A percentile compares a stretch with the other conserved stretches of the same genome.
Evolutionary conservation across 768 basidiomycete genomes (phyloP).

Genomic region (Nevesoporus exiguus): DNA sequence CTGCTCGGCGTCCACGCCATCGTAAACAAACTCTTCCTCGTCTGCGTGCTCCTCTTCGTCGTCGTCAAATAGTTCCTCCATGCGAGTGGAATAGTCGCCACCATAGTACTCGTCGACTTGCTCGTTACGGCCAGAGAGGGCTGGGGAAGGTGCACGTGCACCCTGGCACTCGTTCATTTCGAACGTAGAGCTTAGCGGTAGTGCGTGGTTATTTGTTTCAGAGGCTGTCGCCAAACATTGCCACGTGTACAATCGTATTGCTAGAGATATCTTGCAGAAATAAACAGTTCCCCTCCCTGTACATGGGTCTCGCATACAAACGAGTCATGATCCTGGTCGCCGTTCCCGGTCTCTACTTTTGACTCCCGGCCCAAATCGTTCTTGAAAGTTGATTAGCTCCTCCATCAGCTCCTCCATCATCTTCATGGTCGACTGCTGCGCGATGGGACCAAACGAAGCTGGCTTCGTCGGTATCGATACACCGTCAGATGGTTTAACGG

Average conservation of each 20-base stretch:
- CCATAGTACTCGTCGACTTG: slow-evolving; percentile 22
- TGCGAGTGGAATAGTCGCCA: slow-evolving; percentile 25
- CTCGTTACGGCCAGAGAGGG: slow-evolving; percentile 19
- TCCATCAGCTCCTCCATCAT: slow-evolving; percentile 91
- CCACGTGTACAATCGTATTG: slow-evolving; percentile 15
- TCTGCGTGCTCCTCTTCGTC: slow-evolving; percentile 45
- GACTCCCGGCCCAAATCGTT: slow-evolving; percentile 67
- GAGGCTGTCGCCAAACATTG: slow-evolving; percentile 29
- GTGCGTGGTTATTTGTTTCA: slow-evolving; percentile 22
- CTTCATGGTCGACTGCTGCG: slow-evolving; percentile 55
- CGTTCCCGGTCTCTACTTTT: slow-evolving; percentile 53
- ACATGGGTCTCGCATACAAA: slow-evolving; percentile 7
- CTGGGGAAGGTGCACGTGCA: slow-evolving; percentile 7
- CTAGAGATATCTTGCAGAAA: slow-evolving; percentile 17
- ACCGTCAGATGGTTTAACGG: slow-evolving; percentile 14
- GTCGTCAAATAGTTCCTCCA: slow-evolving; percentile 33
- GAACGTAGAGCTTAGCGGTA: neutral
- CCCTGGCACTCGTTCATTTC: slow-evolving; percentile 11
- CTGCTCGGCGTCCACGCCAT: slow-evolving; percentile 58
- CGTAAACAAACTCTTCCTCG: slow-evolving; percentile 65
- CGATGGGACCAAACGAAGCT: slow-evolving; percentile 5
- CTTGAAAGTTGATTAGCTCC: slow-evolving; percentile 85
- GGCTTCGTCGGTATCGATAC: slow-evolving; percentile 10
- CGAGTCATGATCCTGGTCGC: slow-evolving; percentile 36
- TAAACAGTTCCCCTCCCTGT: slow-evolving; percentile 2